Evolutionary conservation across 768 basidiomycete species (phyloP).

Genomic region (Amanita phalloides): DNA sequence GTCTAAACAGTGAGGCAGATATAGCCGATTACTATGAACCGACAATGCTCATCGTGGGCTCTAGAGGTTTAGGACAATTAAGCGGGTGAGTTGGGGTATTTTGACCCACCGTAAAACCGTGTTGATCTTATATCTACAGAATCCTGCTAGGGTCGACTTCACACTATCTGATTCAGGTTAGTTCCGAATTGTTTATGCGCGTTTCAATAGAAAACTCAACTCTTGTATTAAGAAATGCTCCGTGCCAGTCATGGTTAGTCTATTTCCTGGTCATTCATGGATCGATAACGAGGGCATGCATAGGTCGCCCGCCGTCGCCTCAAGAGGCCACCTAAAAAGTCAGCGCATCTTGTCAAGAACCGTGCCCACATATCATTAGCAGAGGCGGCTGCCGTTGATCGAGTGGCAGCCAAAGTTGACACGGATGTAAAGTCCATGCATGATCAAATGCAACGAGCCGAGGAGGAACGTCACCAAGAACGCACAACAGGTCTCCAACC

Average conservation of each 20-base stretch:
- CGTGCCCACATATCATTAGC: conserved; percentile 80
- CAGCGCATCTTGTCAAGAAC: conserved; percentile 73
- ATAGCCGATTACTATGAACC: conserved; percentile 84
- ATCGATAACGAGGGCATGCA: not conserved
- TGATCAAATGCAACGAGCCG: conserved; percentile 63
- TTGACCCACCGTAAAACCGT: not conserved
- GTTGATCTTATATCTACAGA: conserved; percentile 24
- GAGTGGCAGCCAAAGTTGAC: conserved; percentile 78
- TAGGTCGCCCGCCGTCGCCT: conserved; percentile 77
- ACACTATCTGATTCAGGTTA: conserved; percentile 82
- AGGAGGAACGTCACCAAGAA: conserved; percentile 32
- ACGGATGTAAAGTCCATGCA: conserved; percentile 76
- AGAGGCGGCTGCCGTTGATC: conserved; percentile 79
- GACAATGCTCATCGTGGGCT: conserved; percentile 90
- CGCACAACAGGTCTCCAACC: conserved; percentile 21
- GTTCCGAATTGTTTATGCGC: conserved; percentile 7
- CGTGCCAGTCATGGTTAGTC: conserved; percentile 80
- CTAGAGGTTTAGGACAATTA: conserved; percentile 79
- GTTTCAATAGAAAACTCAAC: not conserved
- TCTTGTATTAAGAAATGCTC: conserved; percentile 59
- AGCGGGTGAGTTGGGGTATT: conserved; percentile 49
- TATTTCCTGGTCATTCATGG: not conserved
- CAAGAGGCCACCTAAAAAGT: conserved; percentile 74
- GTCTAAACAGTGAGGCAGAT: conserved; percentile 26
- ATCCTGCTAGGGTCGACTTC: conserved; percentile 92